A percentile compares a stretch with the other conserved stretches of the same genome.
Evolutionary conservation across 768 basidiomycete species (phyloP).

Genomic region (Pleurotus sapidus): DNA sequence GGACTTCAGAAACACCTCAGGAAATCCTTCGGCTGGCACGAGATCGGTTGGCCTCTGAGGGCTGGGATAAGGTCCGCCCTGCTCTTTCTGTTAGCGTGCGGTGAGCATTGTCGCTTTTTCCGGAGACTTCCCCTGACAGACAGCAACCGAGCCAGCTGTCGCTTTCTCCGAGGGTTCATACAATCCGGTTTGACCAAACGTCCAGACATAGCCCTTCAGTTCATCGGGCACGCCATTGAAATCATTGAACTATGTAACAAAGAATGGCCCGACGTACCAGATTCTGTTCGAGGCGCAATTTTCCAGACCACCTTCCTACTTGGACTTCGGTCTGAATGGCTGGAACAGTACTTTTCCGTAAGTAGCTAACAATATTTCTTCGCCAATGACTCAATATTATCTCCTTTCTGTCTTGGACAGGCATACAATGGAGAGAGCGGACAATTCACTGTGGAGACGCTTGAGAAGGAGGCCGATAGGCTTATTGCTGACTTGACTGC

Average conservation of each 20-base stretch:
- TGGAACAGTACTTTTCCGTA: conserved; percentile 32
- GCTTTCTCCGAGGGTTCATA: conserved; percentile 38
- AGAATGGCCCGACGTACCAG: conserved; percentile 35
- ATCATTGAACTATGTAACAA: conserved; percentile 39
- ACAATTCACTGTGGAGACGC: conserved; percentile 21
- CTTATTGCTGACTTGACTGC: conserved; percentile 22
- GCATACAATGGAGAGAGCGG: conserved; percentile 7
- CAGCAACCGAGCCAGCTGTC: conserved; percentile 24
- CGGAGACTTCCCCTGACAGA: background rate
- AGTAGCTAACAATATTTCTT: background rate
- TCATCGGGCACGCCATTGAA: conserved; percentile 31
- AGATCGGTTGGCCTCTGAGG: background rate
- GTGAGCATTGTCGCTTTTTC: background rate
- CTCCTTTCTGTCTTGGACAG: conserved; percentile 8
- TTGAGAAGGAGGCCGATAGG: conserved; percentile 28
- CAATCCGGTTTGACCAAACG: conserved; percentile 12
- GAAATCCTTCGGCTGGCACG: background rate
- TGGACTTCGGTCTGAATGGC: conserved; percentile 32
- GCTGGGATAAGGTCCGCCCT: conserved; percentile 4
- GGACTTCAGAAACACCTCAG: background rate
- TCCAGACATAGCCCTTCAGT: conserved; percentile 25
- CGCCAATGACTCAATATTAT: background rate
- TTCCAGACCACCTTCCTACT: conserved; percentile 40
- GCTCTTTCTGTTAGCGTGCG: conserved; percentile 2
- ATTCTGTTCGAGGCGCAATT: conserved; percentile 35